Base-by-base conservation (phyloP, 495 filamentous ascomycete species). In the Niebla homalea region DNA sequence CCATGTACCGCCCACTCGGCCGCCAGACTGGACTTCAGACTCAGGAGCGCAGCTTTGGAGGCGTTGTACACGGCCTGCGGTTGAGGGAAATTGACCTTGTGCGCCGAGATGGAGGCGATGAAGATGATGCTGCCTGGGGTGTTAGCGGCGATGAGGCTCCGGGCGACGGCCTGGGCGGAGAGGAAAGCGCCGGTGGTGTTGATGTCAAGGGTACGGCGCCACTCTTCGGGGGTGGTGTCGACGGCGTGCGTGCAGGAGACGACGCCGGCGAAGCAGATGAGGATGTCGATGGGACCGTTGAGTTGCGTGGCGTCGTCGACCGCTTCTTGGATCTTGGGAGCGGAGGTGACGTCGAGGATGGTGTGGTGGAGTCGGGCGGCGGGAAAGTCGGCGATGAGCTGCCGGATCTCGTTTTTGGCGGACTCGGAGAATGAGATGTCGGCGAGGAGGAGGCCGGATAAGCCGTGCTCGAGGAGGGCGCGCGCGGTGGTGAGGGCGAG, bases 401-500 rank as follows among this genome's bases (percentile, higher is more conserved):
- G 26, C 1, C 60, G 45, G 26, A 83, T 63, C 35, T 70, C 64
- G 4, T 45, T n/a, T n/a, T n/a, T n/a, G n/a, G n/a, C n/a, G 14
- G 45, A 14, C 25, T 73, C 66, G 3, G 63, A 62, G 0, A 68
- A 60, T 43, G 78, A 70, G 42, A 81, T 56, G 52, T 87, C 84
- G 53, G 84, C 75, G 48, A 87, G 71, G 48, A 71, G 72, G 36
- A 85, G 64, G 16, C 74, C 74, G 3, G 68, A 56, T 2, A 79
- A 64, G 11, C 82, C 83, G 55, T 86, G 82, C 59, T 88, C 83
- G n/a, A 87, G 77, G 15, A 88, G 71, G 5, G 81, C 83, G 4
- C 71, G 69, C 3, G 72, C 71, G 10, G 73, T 68, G 4, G 69
- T 65, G 3, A 83, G 70, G 4, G 75, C 84, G 7, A 88, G 70